Evolutionary conservation across 768 basidiomycete genomes (phyloP).

Genomic region (Tulasnella sp.): DNA sequence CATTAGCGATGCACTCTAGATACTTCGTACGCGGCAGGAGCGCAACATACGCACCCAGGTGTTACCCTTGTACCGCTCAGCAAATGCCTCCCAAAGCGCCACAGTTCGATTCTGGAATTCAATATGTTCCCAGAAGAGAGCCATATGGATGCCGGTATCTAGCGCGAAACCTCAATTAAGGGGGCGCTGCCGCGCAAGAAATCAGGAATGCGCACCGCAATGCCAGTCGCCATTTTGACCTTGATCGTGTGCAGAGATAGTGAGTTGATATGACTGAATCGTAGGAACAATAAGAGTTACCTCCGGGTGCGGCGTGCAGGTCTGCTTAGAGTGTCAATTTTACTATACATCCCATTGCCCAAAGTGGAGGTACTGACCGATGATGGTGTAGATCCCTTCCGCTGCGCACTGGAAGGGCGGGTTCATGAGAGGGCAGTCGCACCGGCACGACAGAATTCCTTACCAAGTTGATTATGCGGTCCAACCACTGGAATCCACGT

Average conservation of each 20-base stretch:
- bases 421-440: not conserved
- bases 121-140: slow-evolving; percentile 63
- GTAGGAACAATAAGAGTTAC: slow-evolving; percentile 19
- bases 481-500: slow-evolving; percentile 68
- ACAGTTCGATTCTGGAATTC: slow-evolving; percentile 71
- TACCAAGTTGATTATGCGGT: slow-evolving; percentile 54
- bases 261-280: not conserved
- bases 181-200: not conserved
- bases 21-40: no score
- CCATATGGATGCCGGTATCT: slow-evolving; percentile 14
- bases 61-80: slow-evolving; percentile 62
- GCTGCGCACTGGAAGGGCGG: slow-evolving; percentile 38
- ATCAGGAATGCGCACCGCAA: slow-evolving; percentile 28
- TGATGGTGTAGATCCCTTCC: slow-evolving; percentile 60
- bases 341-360: no score
- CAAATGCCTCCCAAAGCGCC: slow-evolving; percentile 67
- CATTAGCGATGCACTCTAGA: not conserved
- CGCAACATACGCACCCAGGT: slow-evolving; percentile 23
- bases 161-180: not conserved
- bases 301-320: slow-evolving; percentile 46
- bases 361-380: no score
- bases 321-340: no score
- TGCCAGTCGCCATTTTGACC: slow-evolving; percentile 55
- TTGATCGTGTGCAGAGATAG: not conserved
- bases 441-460: no score